Percentiles rank a stretch among this genome's conserved stretches.
phyloP scores from a whole-genome alignment of 352 stramenopile species.

The Pythium rhizo-oryzae region DNA sequence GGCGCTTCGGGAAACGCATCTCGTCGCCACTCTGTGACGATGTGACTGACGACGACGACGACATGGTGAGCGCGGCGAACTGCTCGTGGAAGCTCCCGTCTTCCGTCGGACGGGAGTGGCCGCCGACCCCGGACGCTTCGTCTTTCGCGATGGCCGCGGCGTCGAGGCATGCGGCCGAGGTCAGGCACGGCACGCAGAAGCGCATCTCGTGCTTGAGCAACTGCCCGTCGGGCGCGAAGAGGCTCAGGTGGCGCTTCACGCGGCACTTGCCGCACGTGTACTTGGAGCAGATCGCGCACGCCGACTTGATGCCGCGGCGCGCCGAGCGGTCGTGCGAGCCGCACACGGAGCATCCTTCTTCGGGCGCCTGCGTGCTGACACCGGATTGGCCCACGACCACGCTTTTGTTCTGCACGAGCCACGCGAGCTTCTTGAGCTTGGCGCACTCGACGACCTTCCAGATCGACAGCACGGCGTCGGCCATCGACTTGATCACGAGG shows the following conservation, averaged over 20 bases:
- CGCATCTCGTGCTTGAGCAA: slow-evolving; percentile 8
- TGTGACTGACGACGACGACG: not conserved
- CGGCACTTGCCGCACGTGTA: slow-evolving; percentile 16
- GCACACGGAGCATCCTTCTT: slow-evolving; percentile 11
- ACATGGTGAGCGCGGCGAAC: not conserved
- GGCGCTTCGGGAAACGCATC: not conserved
- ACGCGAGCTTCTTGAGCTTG: slow-evolving; percentile 60
- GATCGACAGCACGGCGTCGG: slow-evolving; percentile 36
- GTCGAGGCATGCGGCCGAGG: not conserved
- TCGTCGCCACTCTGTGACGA: not conserved
- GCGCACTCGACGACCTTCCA: slow-evolving; percentile 44
- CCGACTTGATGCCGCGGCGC: slow-evolving; percentile 10
- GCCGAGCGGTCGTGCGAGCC: not conserved
- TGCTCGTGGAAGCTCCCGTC: not conserved
- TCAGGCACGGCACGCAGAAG: slow-evolving; percentile 14
- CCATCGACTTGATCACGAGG: slow-evolving; percentile 42
- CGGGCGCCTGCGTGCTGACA: too few relatives aligned
- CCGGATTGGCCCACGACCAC: not conserved
- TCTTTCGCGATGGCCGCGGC: not conserved
- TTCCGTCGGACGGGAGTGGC: not conserved
- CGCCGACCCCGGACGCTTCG: not conserved
- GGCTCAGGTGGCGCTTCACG: not conserved
- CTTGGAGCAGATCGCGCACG: slow-evolving; percentile 2
- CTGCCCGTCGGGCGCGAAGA: slow-evolving; percentile 4
- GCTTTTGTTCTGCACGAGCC: slow-evolving; percentile 29